These are phyloP conservation scores for Podaxis sp. DNA, from an alignment of 768 basidiomycete species.

Conservation along the genomic window DNA sequence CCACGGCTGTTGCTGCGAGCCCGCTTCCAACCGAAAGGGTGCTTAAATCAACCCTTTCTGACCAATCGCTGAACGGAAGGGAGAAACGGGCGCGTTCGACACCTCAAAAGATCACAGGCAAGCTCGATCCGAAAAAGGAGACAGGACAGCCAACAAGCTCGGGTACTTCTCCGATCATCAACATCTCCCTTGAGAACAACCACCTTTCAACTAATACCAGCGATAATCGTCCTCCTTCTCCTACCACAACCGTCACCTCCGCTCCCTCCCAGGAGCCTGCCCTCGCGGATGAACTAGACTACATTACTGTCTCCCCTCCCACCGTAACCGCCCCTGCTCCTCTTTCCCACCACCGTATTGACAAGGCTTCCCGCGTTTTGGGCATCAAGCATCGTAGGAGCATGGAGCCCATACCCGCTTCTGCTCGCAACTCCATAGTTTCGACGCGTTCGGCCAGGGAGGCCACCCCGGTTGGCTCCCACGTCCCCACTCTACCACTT, in stretches of 20 bases:
- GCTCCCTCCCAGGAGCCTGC: conserved; percentile 35
- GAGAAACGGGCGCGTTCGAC: conserved; percentile 29
- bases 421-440: conserved; percentile 72
- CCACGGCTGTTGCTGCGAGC: conserved; percentile 37
- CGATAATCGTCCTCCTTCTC: conserved; percentile 24
- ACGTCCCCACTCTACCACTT: conserved; percentile 70
- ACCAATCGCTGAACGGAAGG: conserved; percentile 41
- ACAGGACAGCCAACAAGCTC: conserved; percentile 27
- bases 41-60: conserved; percentile 49
- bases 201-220: conserved; percentile 8
- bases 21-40: conserved; percentile 40
- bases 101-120: conserved; percentile 27
- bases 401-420: conserved; percentile 85
- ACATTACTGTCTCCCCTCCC: conserved; percentile 51
- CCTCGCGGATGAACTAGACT: conserved; percentile 74
- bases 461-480: conserved; percentile 56
- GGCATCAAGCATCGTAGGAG: conserved; percentile 73
- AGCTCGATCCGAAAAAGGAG: conserved; percentile 36
- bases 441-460: conserved; percentile 70
- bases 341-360: conserved; percentile 44
- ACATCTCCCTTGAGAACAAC: conserved; percentile 42
- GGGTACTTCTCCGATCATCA: conserved; percentile 51
- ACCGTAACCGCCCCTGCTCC: conserved; percentile 32
- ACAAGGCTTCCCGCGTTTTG: conserved; percentile 78
- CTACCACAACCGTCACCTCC: conserved; percentile 25